Evolutionary conservation across 2,329 filamentous ascomycete species (phyloP), one percentile per base, ranked within the genome.

Genomic region (Metarhizium anisopliae): DNA sequence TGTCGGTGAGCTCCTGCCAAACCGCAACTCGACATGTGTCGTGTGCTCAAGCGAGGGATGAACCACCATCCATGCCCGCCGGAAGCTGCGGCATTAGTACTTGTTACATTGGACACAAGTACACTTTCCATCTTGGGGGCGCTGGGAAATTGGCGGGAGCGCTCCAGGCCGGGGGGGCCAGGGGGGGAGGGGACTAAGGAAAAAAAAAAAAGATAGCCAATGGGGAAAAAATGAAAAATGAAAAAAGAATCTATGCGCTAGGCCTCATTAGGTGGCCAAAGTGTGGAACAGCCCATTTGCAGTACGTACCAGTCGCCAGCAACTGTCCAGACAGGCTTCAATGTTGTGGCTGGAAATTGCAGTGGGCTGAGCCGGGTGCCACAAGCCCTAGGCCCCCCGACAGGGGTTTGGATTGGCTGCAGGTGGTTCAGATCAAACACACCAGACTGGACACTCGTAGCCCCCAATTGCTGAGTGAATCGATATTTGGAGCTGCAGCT

Each of bases 261-360:
- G 45, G 38, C 53, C 47, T 10, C 20, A 36, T 50, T 55, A 6
- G 45, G 18, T 11, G 25, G 11, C 25, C 25, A 49, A 25, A 25
- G 25, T 43, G 16, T 52, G 42, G 42, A 20, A 32, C 20, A 49
- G 13, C 25, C 25, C 25, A 25, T 25, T 25, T 25, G 25, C 4
- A 25, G 25, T 25, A 25, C 25, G 25, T 25, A 25, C 25, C 25
- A 25, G 25, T 3, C 25, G 25, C 25, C 25, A 25, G 25, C 25
- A 25, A 25, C 25, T 25, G 25, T 25, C 25, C 25, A 25, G 25
- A 25, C 25, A 8, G 8, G 52, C 16, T 53, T 25, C 20, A 25
- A 3, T 25, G 20, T 25, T 29, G 55, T 52, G 52, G 43, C 52
- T 57, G 55, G 55, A 57, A 52, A 57, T 57, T 57, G 52, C 55